A percentile compares a stretch with the other conserved stretches of the same genome.
Conservation (phyloP, 306 rosid species). For the Styphnolobium japonicum region DNA sequence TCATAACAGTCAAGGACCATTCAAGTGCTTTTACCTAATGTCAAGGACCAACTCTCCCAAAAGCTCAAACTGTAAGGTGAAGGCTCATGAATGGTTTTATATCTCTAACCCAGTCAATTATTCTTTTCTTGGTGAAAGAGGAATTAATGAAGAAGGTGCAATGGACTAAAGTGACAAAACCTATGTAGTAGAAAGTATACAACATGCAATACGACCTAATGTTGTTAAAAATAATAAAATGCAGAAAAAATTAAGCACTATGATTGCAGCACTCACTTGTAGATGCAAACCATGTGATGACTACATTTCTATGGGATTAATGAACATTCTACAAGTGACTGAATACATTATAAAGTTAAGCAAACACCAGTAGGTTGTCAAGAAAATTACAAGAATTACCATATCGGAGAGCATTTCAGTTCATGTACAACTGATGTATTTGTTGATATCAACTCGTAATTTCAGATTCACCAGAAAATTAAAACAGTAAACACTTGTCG, state of each 20-base stretch:
- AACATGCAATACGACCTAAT: neutral
- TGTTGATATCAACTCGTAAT: neutral
- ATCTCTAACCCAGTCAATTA: too few species aligned
- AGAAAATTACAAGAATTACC: neutral
- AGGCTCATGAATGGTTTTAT: too few species aligned
- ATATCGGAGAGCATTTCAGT: neutral
- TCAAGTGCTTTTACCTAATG: too few species aligned
- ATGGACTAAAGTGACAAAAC: neutral
- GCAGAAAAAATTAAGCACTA: neutral
- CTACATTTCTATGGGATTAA: neutral
- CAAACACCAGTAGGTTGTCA: neutral
- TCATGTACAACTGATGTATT: neutral
- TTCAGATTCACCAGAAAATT: neutral
- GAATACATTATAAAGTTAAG: neutral
- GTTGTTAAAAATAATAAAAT: neutral
- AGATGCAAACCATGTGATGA: neutral
- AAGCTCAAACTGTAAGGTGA: too few species aligned
- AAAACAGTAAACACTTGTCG: neutral
- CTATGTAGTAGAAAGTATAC: neutral
- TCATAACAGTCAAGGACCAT: too few species aligned
- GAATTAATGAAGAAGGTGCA: neutral
- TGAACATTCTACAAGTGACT: neutral
- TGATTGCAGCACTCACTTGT: neutral
- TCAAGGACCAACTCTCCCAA: too few species aligned
- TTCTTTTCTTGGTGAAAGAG: neutral